Evolutionary conservation across 169 alveolate genomes (phyloP).

Genomic region (Plasmodium inui): DNA sequence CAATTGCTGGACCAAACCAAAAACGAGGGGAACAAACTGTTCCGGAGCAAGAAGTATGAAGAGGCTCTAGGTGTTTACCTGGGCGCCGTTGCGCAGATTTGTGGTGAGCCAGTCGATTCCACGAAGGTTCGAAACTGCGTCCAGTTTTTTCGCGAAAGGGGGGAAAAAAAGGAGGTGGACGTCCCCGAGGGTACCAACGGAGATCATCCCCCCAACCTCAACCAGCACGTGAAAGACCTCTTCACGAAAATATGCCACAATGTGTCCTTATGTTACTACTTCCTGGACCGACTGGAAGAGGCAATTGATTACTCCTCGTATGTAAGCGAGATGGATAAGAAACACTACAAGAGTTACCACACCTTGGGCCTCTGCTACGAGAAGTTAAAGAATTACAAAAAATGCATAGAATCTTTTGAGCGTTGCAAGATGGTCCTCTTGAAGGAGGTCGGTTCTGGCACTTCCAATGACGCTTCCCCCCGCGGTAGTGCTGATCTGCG

Average conservation of each 20-base stretch:
- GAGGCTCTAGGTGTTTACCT: slow-evolving; percentile 36
- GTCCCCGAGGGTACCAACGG: background rate
- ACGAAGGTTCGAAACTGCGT: slow-evolving; percentile 1
- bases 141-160: slow-evolving; percentile 2
- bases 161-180: background rate
- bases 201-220: background rate
- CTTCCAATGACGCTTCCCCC: background rate
- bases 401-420: slow-evolving; percentile 19
- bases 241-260: slow-evolving; percentile 61
- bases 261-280: slow-evolving; percentile 54
- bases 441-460: background rate
- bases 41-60: slow-evolving; percentile 27
- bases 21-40: slow-evolving; percentile 51
- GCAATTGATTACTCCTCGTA: slow-evolving; percentile 40
- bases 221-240: background rate
- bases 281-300: slow-evolving; percentile 18
- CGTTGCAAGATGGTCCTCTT: slow-evolving; percentile 30
- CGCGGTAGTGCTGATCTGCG: background rate
- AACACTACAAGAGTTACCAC: slow-evolving; percentile 67
- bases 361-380: slow-evolving; percentile 64
- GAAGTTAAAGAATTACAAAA: slow-evolving; percentile 46
- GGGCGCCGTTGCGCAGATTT: slow-evolving; percentile 9
- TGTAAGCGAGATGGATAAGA: slow-evolving; percentile 27
- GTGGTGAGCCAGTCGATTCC: slow-evolving; percentile 8
- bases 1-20: slow-evolving; percentile 35